A percentile compares a stretch with the other conserved stretches of the same genome.
These are phyloP conservation scores for Zelonia costaricensis DNA, from an alignment of 208 protist species.

Conservation along the genomic window DNA sequence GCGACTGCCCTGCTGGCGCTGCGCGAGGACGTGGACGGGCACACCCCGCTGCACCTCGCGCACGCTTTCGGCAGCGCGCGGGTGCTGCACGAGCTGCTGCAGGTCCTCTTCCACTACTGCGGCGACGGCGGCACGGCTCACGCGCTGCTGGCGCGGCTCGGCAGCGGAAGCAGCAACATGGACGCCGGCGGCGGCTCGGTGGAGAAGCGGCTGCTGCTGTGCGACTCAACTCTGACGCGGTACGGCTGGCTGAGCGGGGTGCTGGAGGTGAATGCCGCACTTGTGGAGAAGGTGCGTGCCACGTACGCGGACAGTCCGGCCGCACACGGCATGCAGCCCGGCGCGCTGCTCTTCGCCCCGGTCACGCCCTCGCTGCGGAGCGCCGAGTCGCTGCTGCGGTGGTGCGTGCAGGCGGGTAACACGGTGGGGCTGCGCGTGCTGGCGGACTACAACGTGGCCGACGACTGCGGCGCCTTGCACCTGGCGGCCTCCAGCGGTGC, in stretches of 20 bases:
- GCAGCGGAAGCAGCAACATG: conserved; percentile 8
- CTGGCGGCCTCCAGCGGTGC: conserved; percentile 56
- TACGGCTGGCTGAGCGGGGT: conserved; percentile 72
- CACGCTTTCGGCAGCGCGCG: conserved; percentile 60
- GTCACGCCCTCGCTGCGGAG: conserved; percentile 17
- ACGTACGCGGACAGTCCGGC: conserved; percentile 19
- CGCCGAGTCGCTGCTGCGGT: conserved; percentile 41
- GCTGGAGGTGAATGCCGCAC: conserved; percentile 46
- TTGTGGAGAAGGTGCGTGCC: conserved; percentile 37
- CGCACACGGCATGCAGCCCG: conserved; percentile 16
- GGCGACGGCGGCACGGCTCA: conserved; percentile 6
- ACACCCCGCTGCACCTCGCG: conserved; percentile 70
- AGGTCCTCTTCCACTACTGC: conserved; percentile 27
- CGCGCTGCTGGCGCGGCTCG: conserved; percentile 12
- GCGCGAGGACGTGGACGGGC: conserved; percentile 51
- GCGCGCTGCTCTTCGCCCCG: conserved; percentile 34
- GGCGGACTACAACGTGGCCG: conserved; percentile 73
- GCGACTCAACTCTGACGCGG: conserved; percentile 43
- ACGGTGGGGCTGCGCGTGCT: conserved; percentile 73
- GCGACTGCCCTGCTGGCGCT: conserved; percentile 27
- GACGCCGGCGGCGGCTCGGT: neutral
- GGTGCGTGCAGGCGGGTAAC: conserved; percentile 71
- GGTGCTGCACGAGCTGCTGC: conserved; percentile 51
- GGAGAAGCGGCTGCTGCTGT: conserved; percentile 41
- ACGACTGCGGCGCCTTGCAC: conserved; percentile 68